Conservation (phyloP, 257 asterid genomes). For the Gentiana straminea region DNA sequence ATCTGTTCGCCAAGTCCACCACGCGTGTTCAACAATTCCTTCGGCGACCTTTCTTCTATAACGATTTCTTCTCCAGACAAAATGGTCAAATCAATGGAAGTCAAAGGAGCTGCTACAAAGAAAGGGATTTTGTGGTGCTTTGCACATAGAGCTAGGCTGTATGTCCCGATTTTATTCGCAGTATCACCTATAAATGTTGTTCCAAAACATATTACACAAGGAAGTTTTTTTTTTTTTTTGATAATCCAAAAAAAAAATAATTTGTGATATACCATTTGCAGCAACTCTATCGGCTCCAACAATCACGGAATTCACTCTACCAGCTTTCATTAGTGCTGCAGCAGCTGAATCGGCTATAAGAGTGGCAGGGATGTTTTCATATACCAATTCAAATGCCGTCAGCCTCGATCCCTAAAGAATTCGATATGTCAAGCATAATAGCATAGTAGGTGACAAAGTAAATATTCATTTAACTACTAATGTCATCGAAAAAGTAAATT, state of each 20-base stretch:
- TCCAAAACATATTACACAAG: not conserved
- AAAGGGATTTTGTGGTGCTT: constrained; percentile 76
- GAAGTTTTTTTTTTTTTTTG: not conserved
- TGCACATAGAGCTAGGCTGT: constrained; percentile 79
- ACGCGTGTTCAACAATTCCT: constrained; percentile 58
- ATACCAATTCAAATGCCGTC: constrained; percentile 92
- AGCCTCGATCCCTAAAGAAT: constrained; percentile 76
- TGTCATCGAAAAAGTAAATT: too few relatives aligned
- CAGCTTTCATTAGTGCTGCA: constrained; percentile 82
- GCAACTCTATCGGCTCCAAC: constrained; percentile 98
- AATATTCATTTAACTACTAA: too few relatives aligned
- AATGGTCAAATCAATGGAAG: constrained; percentile 67
- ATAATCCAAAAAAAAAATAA: not conserved
- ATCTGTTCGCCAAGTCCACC: constrained; percentile 95
- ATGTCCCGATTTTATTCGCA: constrained; percentile 97
- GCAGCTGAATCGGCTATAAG: constrained; percentile 96
- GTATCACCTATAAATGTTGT: constrained; percentile 60
- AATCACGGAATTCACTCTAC: constrained; percentile 71
- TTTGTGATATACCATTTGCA: constrained; percentile 55
- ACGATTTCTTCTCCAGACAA: constrained; percentile 69
- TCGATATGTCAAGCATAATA: not conserved
- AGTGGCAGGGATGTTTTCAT: constrained; percentile 85
- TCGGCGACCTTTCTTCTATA: constrained; percentile 88
- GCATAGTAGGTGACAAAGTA: not conserved
- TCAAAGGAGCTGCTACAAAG: constrained; percentile 89